These are phyloP conservation scores for Chytriomyces sp. DNA, from an alignment of 192 early-diverging fungal species.

Conservation along the genomic window DNA sequence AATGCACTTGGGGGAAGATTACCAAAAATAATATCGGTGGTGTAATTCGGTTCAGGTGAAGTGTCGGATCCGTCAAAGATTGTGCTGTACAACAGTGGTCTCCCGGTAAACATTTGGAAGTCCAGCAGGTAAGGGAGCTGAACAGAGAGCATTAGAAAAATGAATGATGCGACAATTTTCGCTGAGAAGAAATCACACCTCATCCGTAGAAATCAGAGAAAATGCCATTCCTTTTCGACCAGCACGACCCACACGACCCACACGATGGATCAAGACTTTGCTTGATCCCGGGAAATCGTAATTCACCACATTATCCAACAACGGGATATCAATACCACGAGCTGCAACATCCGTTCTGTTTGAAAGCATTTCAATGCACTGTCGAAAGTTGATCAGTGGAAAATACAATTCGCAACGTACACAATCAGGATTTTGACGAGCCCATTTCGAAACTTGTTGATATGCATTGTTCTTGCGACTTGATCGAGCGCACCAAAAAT, in stretches of 20 bases:
- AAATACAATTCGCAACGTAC: background rate
- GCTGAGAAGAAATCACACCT: slow-evolving; percentile 53
- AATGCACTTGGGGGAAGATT: slow-evolving; percentile 71
- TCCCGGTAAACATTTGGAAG: slow-evolving; percentile 87
- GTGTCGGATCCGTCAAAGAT: slow-evolving; percentile 20
- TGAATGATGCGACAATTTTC: too few species aligned
- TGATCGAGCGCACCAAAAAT: slow-evolving; percentile 96
- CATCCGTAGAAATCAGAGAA: slow-evolving; percentile 84
- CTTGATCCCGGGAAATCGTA: slow-evolving; percentile 91
- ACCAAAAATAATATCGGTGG: slow-evolving; percentile 81
- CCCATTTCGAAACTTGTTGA: slow-evolving; percentile 80
- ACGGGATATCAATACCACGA: slow-evolving; percentile 98
- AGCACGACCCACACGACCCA: slow-evolving; percentile 95
- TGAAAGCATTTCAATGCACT: background rate
- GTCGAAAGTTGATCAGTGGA: background rate
- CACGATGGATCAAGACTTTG: slow-evolving; percentile 97
- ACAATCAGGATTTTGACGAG: slow-evolving; percentile 84
- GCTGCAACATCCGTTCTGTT: slow-evolving; percentile 91
- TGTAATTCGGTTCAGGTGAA: slow-evolving; percentile 53
- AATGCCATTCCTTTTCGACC: slow-evolving; percentile 92
- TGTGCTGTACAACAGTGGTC: slow-evolving; percentile 67
- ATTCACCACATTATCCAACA: slow-evolving; percentile 96
- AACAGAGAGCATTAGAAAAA: background rate
- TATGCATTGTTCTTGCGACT: slow-evolving; percentile 85
- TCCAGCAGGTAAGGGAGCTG: slow-evolving; percentile 87